Evolutionary conservation across 2,329 filamentous ascomycete genomes (phyloP).

Genomic region (Colletotrichum liriopes): DNA sequence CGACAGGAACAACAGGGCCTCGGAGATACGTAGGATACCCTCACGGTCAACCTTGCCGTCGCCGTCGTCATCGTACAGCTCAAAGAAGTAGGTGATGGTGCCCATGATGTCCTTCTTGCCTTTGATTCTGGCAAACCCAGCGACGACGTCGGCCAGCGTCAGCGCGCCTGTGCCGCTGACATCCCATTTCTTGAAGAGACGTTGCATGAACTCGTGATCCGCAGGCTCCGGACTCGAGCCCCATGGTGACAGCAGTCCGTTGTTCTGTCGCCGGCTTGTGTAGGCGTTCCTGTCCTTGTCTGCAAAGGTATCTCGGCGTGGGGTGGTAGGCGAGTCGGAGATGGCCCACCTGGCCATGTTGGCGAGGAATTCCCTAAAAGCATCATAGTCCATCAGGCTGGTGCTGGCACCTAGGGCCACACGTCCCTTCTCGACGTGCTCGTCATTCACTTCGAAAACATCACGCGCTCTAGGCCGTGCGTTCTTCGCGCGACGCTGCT

Average conservation of each 20-base stretch:
- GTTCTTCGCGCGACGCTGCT: slow-evolving; percentile 75
- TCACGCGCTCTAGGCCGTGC: slow-evolving; percentile 67
- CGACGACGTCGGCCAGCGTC: slow-evolving; percentile 92
- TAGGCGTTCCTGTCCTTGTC: slow-evolving; percentile 69
- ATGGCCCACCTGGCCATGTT: slow-evolving; percentile 94
- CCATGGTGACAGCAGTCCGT: slow-evolving; percentile 64
- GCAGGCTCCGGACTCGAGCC: slow-evolving; percentile 77
- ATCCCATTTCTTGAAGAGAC: slow-evolving; percentile 92
- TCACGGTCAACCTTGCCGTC: slow-evolving; percentile 95
- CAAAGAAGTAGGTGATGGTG: slow-evolving; percentile 97
- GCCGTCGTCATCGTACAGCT: slow-evolving; percentile 93
- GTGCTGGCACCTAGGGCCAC: slow-evolving; percentile 92
- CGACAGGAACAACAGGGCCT: slow-evolving; percentile 93
- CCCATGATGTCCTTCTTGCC: slow-evolving; percentile 97
- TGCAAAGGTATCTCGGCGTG: slow-evolving; percentile 62
- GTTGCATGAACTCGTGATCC: slow-evolving; percentile 93
- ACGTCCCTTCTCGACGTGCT: slow-evolving; percentile 82
- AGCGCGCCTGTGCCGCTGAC: slow-evolving; percentile 82
- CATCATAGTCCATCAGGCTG: slow-evolving; percentile 97
- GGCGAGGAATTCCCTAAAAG: slow-evolving; percentile 93
- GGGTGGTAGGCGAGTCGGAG: slow-evolving; percentile 82
- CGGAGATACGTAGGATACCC: slow-evolving; percentile 94
- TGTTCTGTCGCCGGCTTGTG: slow-evolving; percentile 36
- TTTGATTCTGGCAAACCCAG: slow-evolving; percentile 91
- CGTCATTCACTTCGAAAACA: slow-evolving; percentile 54